These are phyloP conservation scores for Solanum gandarillasii DNA, from an alignment of 257 asterid species.

Conservation along the genomic window DNA sequence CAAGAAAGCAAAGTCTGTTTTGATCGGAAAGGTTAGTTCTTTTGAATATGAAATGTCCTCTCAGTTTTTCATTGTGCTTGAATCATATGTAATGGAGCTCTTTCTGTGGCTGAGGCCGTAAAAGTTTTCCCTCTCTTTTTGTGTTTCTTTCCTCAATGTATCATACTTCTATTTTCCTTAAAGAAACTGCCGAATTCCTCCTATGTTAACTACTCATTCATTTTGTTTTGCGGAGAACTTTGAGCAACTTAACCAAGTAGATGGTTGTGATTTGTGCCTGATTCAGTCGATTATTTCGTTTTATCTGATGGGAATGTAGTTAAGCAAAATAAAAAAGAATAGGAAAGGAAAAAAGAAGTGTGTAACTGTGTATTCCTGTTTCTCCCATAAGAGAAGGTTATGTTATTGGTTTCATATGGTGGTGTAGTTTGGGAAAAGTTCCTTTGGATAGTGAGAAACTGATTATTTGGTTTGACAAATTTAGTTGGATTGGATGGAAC, in stretches of 20 bases:
- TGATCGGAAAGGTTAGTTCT: conserved; percentile 75
- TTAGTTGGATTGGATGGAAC: not conserved
- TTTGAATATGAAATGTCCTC: not conserved
- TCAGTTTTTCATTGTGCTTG: not conserved
- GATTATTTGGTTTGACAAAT: not conserved
- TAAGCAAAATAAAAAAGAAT: not conserved
- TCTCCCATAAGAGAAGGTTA: not conserved
- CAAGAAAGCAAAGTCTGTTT: conserved; percentile 81
- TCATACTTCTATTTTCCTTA: not conserved
- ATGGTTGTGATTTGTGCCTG: not conserved
- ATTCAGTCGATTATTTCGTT: not conserved
- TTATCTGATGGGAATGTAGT: not conserved
- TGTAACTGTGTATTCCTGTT: not conserved
- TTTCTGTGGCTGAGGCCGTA: not conserved
- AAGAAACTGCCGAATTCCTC: not conserved
- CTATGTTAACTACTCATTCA: not conserved
- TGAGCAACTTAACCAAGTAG: not conserved
- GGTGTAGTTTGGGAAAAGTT: not conserved
- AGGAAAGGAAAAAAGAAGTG: not conserved
- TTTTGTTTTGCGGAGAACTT: not conserved
- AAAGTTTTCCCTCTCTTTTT: not conserved
- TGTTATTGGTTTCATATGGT: not conserved
- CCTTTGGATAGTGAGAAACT: not conserved
- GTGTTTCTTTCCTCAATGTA: not conserved
- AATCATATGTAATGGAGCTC: not conserved